Evolutionary conservation across 345 rosid genomes (phyloP), one percentile per base, ranked within the genome.

Genomic region (Rhodamnia argentea): DNA sequence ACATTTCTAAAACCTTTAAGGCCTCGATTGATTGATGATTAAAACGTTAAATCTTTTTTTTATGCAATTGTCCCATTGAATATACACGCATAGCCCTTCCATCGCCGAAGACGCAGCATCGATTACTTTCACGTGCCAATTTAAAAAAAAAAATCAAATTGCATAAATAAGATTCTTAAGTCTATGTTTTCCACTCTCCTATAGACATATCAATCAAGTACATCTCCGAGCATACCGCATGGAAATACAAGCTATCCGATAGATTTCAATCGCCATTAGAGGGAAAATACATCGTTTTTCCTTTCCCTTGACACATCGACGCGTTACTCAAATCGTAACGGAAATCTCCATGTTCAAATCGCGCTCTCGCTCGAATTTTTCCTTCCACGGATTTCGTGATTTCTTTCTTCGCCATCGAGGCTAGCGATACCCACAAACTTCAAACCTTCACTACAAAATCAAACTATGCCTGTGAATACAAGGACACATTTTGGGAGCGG

Each of bases 281-380:
- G 26, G 13, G 12, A 32, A 32, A 51, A 13, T 14, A 7, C 12
- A 64, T 29, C 12, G 1, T 29, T 64, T 15, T 64, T 22, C 75
- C 22, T 29, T 64, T 16, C 3, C 1, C 0, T 6, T 15, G 1
- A 29, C 75, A 27, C 5, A 3, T 15, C 0, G 12, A 5, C 2
- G 42, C 42, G 6, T 70, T 70, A 9, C 7, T 9, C 0, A 13
- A 13, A 70, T 37, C 13, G 1, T 1, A 10, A 37, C 7, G 23
- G 47, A 16, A 32, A 37, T 18, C 0, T 2, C 7, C 78, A 18
- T 1, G 1, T 70, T 32, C 4, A 4, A 3, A 32, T 18, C 7
- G 0, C 0, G 24, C 13, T 62, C 24, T 37, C 22, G 2, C 1
- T 3, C 1, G 11, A 10, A 24, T 57, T 11, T 4, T 4, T 4